Evolutionary conservation across 345 rosid species (phyloP), one percentile per base, ranked within the genome.

Genomic region (Odontarrhena argentea): DNA sequence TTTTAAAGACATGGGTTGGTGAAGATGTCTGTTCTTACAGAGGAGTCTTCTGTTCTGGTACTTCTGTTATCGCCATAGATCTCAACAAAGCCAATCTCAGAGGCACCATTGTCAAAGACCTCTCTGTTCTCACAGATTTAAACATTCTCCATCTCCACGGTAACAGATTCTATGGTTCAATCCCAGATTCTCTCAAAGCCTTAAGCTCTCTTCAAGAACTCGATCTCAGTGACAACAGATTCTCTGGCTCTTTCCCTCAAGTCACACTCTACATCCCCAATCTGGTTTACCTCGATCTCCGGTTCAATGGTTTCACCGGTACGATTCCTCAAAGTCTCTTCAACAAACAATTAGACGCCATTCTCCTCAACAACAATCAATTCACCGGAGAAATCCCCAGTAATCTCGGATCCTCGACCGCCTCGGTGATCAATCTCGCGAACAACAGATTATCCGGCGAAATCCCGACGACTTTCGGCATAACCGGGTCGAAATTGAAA

Each of bases 261-360:
- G 78, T 74, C 46, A 55, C 69, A 37, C 37, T 86, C 14, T 74
- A 72, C 63, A 80, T 90, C 44, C 96, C 94, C 13, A 85, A 76
- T 57, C 94, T 90, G 5, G 55, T 83, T 8, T 90, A 90, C 65
- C 74, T 90, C 37, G 98, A 93, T 84, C 81, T 93, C 61, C 83
- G 98, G 71, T 93, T 80, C 86, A 90, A 93, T 74, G 32, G n/a
- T 41, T 93, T 90, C 81, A 78, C 90, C 0, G 97, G 98, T 5
- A 25, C 80, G 12, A 61, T 93, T 37, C 98, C 98, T 36, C 80
- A 78, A 3, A 87, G 75, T 49, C 82, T 93, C 45, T 93, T 93
- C 82, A 74, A 80, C 83, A 84, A 78, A 77, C 78, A 66, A 6
- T 83, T 90, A 6, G 98, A 90, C 50, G 98, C 97, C 3, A 81